Conservation (phyloP, 139 green algal species). For the Picochlorum sp. region DNA sequence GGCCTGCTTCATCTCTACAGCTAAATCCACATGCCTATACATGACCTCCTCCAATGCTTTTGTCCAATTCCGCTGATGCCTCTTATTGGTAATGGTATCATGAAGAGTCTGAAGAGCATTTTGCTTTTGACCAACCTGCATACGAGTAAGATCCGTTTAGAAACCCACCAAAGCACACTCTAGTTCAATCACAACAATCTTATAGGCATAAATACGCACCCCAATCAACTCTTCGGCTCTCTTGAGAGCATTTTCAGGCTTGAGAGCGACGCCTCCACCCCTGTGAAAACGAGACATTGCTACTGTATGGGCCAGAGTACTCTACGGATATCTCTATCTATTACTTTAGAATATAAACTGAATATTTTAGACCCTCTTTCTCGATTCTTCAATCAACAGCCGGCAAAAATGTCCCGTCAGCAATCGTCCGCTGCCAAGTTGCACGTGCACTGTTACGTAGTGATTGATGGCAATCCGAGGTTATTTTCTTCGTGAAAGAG, state of each 20-base stretch:
- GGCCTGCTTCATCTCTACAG: conserved; percentile 84
- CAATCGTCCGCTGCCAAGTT: too few relatives aligned
- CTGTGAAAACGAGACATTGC: conserved; percentile 20
- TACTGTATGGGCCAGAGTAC: not conserved
- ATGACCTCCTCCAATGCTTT: conserved; percentile 83
- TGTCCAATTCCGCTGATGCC: conserved; percentile 89
- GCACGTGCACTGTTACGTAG: too few relatives aligned
- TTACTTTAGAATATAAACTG: not conserved
- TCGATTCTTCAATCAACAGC: too few relatives aligned
- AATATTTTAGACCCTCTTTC: too few relatives aligned
- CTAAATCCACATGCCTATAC: conserved; percentile 93
- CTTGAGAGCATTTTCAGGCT: conserved; percentile 98
- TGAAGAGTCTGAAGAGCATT: conserved; percentile 58
- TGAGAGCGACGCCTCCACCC: conserved; percentile 53
- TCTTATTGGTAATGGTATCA: conserved; percentile 93
- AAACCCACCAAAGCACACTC: too few relatives aligned
- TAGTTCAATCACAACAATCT: too few relatives aligned
- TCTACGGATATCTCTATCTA: not conserved
- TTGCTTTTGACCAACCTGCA: conserved; percentile 27
- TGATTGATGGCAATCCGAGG: too few relatives aligned
- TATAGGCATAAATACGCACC: conserved; percentile 50
- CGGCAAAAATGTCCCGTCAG: too few relatives aligned
- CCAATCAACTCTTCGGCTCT: conserved; percentile 88
- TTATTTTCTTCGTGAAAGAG: too few relatives aligned
- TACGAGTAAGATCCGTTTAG: not conserved